A percentile compares a stretch with the other conserved stretches of the same genome.
These are phyloP conservation scores for Suillus subaureus DNA, from an alignment of 768 basidiomycete species.

Conservation along the genomic window DNA sequence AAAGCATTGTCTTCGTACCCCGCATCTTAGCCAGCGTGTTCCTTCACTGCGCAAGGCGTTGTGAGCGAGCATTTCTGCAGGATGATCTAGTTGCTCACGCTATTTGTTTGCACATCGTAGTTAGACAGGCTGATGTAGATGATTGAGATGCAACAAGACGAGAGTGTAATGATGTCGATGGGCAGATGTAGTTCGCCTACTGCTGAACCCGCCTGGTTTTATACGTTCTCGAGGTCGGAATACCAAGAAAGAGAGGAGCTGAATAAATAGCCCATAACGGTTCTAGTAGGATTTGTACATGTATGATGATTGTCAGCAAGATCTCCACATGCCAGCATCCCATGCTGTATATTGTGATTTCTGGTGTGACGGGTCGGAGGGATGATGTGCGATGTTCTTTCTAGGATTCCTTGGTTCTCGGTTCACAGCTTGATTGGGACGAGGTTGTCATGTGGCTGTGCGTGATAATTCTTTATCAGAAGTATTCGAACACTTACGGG, in stretches of 20 bases:
- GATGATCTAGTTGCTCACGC: constrained; percentile 54
- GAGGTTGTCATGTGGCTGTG: constrained; percentile 34
- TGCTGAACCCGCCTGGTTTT: constrained; percentile 22
- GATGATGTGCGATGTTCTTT: constrained; percentile 22
- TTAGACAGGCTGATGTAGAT: not conserved
- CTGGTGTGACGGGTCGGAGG: constrained; percentile 19
- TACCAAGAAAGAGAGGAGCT: constrained; percentile 29
- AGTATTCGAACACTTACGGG: constrained; percentile 6
- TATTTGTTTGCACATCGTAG: constrained; percentile 70
- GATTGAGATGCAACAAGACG: constrained; percentile 6
- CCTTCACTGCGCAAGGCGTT: constrained; percentile 55
- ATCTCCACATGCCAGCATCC: constrained; percentile 25
- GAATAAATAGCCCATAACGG: constrained; percentile 33
- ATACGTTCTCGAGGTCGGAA: constrained; percentile 29
- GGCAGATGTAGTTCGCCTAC: constrained; percentile 13
- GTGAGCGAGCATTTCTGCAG: constrained; percentile 10
- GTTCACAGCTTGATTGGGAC: constrained; percentile 18
- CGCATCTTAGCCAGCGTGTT: constrained; percentile 73
- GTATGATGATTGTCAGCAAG: constrained; percentile 20
- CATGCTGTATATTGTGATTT: constrained; percentile 29
- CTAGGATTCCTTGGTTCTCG: constrained; percentile 17
- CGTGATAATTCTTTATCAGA: constrained; percentile 31
- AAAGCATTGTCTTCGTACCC: constrained; percentile 44
- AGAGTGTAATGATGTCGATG: constrained; percentile 6
- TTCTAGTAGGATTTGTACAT: constrained; percentile 24